These are phyloP conservation scores for Helianthus tuberosus DNA, from an alignment of 129 eudicot genomes.

Conservation along the genomic window DNA sequence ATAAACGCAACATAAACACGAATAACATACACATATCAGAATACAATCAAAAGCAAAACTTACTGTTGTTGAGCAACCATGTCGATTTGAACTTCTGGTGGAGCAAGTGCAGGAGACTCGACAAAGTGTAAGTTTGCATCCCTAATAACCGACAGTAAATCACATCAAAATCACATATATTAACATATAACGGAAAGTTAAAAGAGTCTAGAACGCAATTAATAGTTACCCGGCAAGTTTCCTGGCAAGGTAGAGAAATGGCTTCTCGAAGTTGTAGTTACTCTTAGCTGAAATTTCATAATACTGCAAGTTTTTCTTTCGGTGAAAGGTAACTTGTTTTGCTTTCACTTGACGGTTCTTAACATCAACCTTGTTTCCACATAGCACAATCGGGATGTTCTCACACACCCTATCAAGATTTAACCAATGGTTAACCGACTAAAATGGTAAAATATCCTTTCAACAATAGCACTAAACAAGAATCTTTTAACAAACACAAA, in stretches of 20 bases:
- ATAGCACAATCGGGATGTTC: constrained; percentile 78
- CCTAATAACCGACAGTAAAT: constrained; percentile 29
- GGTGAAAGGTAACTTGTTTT: constrained; percentile 76
- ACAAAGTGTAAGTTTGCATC: constrained; percentile 78
- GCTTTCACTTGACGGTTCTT: constrained; percentile 91
- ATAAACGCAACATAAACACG: background rate
- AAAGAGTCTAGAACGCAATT: background rate
- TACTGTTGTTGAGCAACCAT: constrained; percentile 73
- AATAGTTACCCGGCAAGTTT: constrained; percentile 71
- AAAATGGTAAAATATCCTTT: constrained; percentile 2
- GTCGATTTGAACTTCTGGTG: constrained; percentile 81
- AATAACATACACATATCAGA: background rate
- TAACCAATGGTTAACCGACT: background rate
- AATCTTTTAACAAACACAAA: constrained; percentile 10
- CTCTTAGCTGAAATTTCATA: constrained; percentile 86
- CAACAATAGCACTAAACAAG: background rate
- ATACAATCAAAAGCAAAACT: constrained; percentile 12
- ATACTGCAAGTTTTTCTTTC: constrained; percentile 81
- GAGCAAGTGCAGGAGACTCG: constrained; percentile 88
- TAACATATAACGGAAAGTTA: background rate
- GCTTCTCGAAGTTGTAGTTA: constrained; percentile 87
- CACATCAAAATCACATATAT: background rate
- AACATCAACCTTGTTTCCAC: constrained; percentile 91
- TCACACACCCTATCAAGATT: constrained; percentile 49
- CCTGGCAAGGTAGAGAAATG: constrained; percentile 75